Conservation (phyloP, 441 rosid genomes). For the Cnidoscolus chayamansa region DNA sequence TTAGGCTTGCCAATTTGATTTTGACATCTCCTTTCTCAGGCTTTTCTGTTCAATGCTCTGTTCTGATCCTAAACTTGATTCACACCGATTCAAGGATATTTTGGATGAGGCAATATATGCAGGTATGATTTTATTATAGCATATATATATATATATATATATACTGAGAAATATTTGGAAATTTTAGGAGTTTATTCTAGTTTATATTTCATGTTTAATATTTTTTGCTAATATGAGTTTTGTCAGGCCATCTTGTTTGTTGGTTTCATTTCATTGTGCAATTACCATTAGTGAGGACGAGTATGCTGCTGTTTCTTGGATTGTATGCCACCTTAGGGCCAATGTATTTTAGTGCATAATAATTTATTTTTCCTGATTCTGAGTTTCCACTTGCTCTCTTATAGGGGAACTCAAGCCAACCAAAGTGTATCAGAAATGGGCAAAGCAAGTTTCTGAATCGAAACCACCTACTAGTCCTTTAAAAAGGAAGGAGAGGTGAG, state of each 20-base stretch:
- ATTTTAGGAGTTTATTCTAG: not conserved
- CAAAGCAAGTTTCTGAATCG: conserved; percentile 54
- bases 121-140: conserved; percentile 37
- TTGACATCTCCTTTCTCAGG: conserved; percentile 35
- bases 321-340: not conserved
- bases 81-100: conserved; percentile 80
- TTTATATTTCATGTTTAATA: not conserved
- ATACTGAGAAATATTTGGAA: too few relatives aligned
- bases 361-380: not conserved
- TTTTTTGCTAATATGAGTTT: not conserved
- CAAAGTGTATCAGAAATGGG: conserved; percentile 81
- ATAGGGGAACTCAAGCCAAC: conserved; percentile 68
- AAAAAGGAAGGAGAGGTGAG: conserved; percentile 57
- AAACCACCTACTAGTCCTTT: conserved; percentile 69
- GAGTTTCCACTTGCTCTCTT: not conserved
- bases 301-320: too few relatives aligned
- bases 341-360: not conserved
- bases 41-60: conserved; percentile 91
- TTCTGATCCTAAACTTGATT: conserved; percentile 84
- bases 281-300: not conserved
- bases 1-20: conserved; percentile 8
- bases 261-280: not conserved
- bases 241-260: not conserved
- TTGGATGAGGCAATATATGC: conserved; percentile 67
- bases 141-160: too few relatives aligned